Percentiles rank a stretch among this genome's conserved stretches.
Evolutionary conservation across 345 rosid genomes (phyloP).

Genomic region (Diplotaxis tenuifolia): DNA sequence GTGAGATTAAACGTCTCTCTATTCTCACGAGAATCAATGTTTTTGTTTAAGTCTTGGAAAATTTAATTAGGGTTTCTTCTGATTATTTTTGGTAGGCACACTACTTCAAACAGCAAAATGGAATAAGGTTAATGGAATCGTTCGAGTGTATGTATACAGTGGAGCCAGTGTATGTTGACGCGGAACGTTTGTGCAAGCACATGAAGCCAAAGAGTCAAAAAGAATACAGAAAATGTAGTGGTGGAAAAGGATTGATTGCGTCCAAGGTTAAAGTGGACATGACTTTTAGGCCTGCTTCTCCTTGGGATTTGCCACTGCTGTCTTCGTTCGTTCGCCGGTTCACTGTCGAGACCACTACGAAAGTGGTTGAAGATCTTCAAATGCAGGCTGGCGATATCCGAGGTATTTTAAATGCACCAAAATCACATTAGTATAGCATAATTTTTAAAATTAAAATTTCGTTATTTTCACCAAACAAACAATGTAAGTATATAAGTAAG

Average conservation of each 20-base stretch:
- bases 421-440: not conserved
- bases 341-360: conserved; percentile 60
- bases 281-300: conserved; percentile 58
- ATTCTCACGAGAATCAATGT: no score
- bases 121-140: conserved; percentile 58
- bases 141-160: conserved; percentile 73
- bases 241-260: conserved; percentile 69
- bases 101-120: conserved; percentile 55
- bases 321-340: conserved; percentile 76
- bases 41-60: not conserved
- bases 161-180: conserved; percentile 62
- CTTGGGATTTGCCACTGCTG: conserved; percentile 70
- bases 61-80: not conserved
- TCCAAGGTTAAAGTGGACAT: conserved; percentile 64
- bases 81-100: conserved; percentile 51
- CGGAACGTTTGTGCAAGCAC: conserved; percentile 53
- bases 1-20: conserved; percentile 40
- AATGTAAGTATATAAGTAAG: not conserved
- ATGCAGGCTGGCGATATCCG: not conserved
- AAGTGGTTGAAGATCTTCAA: conserved; percentile 53
- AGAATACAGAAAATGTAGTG: conserved; percentile 62
- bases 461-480: no score
- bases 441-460: no score
- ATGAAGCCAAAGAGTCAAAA: conserved; percentile 57
- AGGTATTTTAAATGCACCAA: conserved; percentile 8